Base-by-base conservation (phyloP, 1,139 yeast species). In the Kodamaea suecica region DNA sequence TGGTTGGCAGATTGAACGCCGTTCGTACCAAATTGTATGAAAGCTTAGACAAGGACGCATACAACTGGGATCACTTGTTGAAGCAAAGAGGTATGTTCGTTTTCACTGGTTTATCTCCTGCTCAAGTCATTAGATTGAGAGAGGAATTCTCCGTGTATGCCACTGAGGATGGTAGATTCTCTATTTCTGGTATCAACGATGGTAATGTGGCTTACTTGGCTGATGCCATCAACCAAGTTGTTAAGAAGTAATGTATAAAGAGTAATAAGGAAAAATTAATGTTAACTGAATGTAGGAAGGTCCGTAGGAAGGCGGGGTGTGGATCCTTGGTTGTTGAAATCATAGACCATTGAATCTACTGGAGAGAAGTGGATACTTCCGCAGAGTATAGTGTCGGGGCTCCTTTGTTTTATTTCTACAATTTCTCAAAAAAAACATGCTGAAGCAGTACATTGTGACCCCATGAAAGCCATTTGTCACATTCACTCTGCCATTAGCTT, bases 11-110 rank as follows among this genome's bases (percentile, higher is more conserved):
- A 57, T 80, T 92, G 58, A 77, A 76, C 55, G 66, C 70, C 32
- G 90, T 88, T 70, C 77, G 97, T 61, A 72, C 73, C 39, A 68
- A 79, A 43, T 73, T 84, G 52, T 71, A 69, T 55, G 76, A 79
- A 40, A 73, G 67, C 47, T 69, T 76, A 55, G 78, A 73, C 61
- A 68, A 68, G 52, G 47, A 67, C 42, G 66, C 68, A 45, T 80
- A 80, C 55, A 73, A 77, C 56, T 92, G 97, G 97, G 84, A 81
- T 41, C 95, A 86, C 58, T 74, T 92, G 57, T 70, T 82, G 44
- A 73, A 80, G 55, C 97, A 92, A 64, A 84, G 94, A 60, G 98
- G 98, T 55, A 92, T 92, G 97, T 92, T 92, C 63, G 86, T 90
- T 38, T 92, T 75, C 70, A 90, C 97, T 28, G 96, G 97, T 9